Evolutionary conservation across 2,329 filamentous ascomycete species (phyloP), one percentile per base, ranked within the genome.

Genomic region (Colletotrichum lini): DNA sequence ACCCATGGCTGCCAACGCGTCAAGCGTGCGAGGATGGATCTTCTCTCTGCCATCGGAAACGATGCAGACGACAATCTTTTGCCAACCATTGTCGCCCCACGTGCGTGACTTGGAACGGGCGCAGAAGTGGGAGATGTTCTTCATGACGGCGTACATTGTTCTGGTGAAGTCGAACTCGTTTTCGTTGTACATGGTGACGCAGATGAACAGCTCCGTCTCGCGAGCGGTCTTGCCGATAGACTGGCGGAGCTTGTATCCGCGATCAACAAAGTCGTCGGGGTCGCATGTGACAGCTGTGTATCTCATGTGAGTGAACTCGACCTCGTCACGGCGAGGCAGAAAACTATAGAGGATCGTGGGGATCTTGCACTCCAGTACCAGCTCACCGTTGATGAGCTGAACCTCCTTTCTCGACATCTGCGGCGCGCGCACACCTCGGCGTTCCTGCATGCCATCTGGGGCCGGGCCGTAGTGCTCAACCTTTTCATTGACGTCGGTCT

Each of bases 251-350:
- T 97, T 96, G 85, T 98, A 99, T 1, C 95, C 96, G 73, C 92
- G 90, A 9, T 92, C 88, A 3, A 95, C 93, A 77, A 97, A 98
- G 79, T 98, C 95, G 80, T 98, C 95, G 0, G 95, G 97, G 79
- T 98, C 95, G 81, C 95, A 98, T 2, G 96, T 99, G n/a, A 98
- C 96, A 12, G 96, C 96, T 0, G 96, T 98, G 81, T 99, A 99
- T 65, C 96, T 92, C 96, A 98, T 98, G 79, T 98, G 95, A 0
- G 96, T 99, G 81, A 99, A 99, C 79, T 99, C 96, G 73, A 96
- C 88, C 80, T 98, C 96, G 79, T 98, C 95, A 71, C 96, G 91
- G 18, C 96, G 90, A 0, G 97, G 97, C 73, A 99, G 84, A 83
- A 99, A 99, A 80, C 95, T 98, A 88, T 98, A 97, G 50, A 99